A percentile compares a stretch with the other conserved stretches of the same genome.
Evolutionary conservation across 345 rosid species (phyloP).

Genomic region (Erucastrum elatum): DNA sequence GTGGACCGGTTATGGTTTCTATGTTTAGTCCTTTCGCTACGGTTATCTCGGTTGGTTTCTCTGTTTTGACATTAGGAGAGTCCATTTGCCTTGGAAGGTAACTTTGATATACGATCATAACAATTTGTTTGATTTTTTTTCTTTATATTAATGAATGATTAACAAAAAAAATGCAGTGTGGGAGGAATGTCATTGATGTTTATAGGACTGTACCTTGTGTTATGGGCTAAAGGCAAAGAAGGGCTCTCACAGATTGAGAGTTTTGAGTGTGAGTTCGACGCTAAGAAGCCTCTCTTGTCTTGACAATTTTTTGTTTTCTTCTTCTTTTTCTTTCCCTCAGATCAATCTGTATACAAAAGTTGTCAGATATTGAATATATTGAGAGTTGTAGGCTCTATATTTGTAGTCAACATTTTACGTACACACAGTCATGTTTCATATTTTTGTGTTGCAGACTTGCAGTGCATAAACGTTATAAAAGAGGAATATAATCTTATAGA

Average conservation of each 20-base stretch:
- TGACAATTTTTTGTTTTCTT: constrained; percentile 20
- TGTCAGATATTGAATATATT: neutral
- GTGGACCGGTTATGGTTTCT: constrained; percentile 87
- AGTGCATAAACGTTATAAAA: neutral
- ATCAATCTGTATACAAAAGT: neutral
- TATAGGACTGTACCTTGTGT: constrained; percentile 69
- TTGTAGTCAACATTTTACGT: constrained; percentile 3
- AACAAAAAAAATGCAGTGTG: constrained; percentile 50
- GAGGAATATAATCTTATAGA: neutral
- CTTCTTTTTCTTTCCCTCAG: neutral
- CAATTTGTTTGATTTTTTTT: neutral
- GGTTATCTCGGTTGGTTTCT: constrained; percentile 58
- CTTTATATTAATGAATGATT: neutral
- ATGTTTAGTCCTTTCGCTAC: constrained; percentile 85
- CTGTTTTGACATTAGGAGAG: constrained; percentile 64
- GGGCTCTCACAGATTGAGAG: constrained; percentile 31
- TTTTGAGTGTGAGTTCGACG: constrained; percentile 51
- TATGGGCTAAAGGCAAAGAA: constrained; percentile 97
- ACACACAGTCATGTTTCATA: neutral
- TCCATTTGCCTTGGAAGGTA: constrained; percentile 69
- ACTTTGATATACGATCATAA: neutral
- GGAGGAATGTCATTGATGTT: constrained; percentile 88
- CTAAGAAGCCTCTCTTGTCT: constrained; percentile 70
- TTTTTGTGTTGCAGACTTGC: neutral
- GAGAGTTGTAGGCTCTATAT: neutral